Evolutionary conservation across 2,329 filamentous ascomycete species (phyloP), one percentile per base, ranked within the genome.

Genomic region (Hypomyces perniciosus): DNA sequence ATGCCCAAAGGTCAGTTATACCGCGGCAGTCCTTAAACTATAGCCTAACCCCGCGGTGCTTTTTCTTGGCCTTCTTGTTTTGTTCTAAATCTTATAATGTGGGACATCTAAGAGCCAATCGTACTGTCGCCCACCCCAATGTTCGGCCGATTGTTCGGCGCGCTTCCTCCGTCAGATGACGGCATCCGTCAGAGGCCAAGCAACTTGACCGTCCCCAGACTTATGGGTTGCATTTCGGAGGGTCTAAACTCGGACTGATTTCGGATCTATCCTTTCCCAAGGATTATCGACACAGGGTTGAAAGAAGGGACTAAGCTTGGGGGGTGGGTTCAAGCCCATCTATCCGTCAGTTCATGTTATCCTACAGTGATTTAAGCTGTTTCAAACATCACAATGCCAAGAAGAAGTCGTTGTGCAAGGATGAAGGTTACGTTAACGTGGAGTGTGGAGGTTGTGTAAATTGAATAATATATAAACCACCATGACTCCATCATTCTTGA

Each of bases 121-220:
- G 20, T 26, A 33, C 42, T 40, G 9, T 7, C 40, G 48, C 48
- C 42, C 48, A 45, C 48, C 46, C 44, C 20, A 20, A 44, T 44
- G 33, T 37, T 51, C 49, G 49, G 49, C 44, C 26, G 43, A 47
- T 51, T 51, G 44, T 47, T 51, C 49, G 49, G 49, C 49, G 39
- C 29, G 49, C 35, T 30, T 43, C 39, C 41, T 20, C 37, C 44
- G 35, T 51, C 44, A 51, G 41, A 50, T 50, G 48, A 50, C 26
- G n/a, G 46, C 40, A 12, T n/a, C 26, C 35, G 27, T 43, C 10
- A 20, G 7, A n/a, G 34, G 39, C 44, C 44, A 47, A 42, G 31
- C 39, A 44, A 20, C 20, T 42, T 27, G 10, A 37, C 34, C 28
- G 27, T 20, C 33, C 38, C 27, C 44, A 20, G 5, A 39, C 10